Conservation (phyloP, 805 yeast genomes). For the Wickerhamomyces chaumierensis region DNA sequence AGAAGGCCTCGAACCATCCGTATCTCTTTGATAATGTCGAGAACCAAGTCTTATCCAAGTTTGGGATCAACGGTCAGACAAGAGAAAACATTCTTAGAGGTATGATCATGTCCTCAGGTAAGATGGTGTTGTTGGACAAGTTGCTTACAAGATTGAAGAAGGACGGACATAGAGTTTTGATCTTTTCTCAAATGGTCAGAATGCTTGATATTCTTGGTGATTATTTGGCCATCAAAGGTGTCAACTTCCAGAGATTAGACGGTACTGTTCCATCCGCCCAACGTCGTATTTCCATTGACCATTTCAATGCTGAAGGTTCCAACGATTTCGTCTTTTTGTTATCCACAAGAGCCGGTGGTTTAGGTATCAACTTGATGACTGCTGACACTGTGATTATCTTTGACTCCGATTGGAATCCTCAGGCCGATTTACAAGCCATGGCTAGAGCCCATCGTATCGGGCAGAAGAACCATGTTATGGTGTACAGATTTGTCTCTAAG, state of each 20-base stretch:
- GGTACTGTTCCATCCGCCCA: slow-evolving; percentile 95
- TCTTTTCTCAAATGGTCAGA: slow-evolving; percentile 95
- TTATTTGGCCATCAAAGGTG: slow-evolving; percentile 77
- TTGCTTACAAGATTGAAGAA: slow-evolving; percentile 69
- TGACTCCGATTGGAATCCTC: slow-evolving; percentile 99
- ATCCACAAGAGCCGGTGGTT: slow-evolving; percentile 97
- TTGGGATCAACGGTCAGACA: slow-evolving; percentile 38
- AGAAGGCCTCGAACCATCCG: slow-evolving; percentile 96
- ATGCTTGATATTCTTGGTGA: slow-evolving; percentile 94
- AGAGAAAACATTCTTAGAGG: slow-evolving; percentile 83
- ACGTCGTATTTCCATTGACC: slow-evolving; percentile 90
- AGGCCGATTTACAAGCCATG: slow-evolving; percentile 98
- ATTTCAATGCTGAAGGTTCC: slow-evolving; percentile 88
- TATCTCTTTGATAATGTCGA: slow-evolving; percentile 91
- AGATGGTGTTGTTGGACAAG: slow-evolving; percentile 93
- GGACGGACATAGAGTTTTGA: slow-evolving; percentile 93
- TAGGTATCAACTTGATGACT: slow-evolving; percentile 97
- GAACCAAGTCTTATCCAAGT: slow-evolving; percentile 60
- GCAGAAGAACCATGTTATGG: slow-evolving; percentile 97
- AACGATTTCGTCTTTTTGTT: slow-evolving; percentile 83
- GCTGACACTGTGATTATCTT: slow-evolving; percentile 98
- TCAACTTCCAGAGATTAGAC: slow-evolving; percentile 83
- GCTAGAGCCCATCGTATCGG: slow-evolving; percentile 99
- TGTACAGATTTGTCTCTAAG: slow-evolving; percentile 92
- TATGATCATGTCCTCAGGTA: slow-evolving; percentile 94